Evolutionary conservation across 2,329 filamentous ascomycete species (phyloP).

Genomic region (Scedosporium apiospermum): DNA sequence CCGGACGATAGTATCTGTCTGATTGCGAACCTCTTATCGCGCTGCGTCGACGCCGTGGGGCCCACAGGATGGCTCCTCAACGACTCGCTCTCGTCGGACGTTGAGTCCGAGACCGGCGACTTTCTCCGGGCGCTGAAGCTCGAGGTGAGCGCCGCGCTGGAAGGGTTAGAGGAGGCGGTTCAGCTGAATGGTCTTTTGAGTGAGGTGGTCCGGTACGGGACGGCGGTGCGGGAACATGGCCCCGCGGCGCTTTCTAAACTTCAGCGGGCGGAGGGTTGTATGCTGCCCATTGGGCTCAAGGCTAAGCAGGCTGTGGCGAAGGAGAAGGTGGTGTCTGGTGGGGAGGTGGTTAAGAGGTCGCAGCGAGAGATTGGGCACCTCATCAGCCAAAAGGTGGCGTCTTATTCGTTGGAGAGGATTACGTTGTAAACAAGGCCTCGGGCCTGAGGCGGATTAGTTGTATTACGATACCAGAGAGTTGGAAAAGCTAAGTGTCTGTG

Average conservation of each 20-base stretch:
- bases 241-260: neutral
- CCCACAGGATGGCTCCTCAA: conserved; percentile 65
- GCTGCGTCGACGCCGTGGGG: conserved; percentile 67
- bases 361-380: conserved; percentile 67
- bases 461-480: neutral
- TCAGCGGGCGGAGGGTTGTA: conserved; percentile 13
- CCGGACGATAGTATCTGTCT: conserved; percentile 61
- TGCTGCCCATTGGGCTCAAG: conserved; percentile 68
- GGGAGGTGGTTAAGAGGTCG: conserved; percentile 61
- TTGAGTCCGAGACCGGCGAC: conserved; percentile 42
- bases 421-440: conserved; percentile 33
- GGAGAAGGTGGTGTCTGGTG: conserved; percentile 55
- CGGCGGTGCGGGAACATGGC: conserved; percentile 20
- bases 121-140: conserved; percentile 56
- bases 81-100: conserved; percentile 39
- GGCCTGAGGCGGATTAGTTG: no score
- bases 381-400: conserved; percentile 68
- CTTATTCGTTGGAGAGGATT: conserved; percentile 77
- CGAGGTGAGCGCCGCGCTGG: conserved; percentile 61
- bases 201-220: conserved; percentile 56
- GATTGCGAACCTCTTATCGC: conserved; percentile 61
- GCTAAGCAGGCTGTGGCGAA: conserved; percentile 38
- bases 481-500: neutral
- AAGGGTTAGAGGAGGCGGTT: conserved; percentile 60
- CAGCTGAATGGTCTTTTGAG: conserved; percentile 54